A percentile compares a stretch with the other conserved stretches of the same genome.
Evolutionary conservation across 129 eudicot species (phyloP).

Genomic region (Ambrosia artemisiifolia): DNA sequence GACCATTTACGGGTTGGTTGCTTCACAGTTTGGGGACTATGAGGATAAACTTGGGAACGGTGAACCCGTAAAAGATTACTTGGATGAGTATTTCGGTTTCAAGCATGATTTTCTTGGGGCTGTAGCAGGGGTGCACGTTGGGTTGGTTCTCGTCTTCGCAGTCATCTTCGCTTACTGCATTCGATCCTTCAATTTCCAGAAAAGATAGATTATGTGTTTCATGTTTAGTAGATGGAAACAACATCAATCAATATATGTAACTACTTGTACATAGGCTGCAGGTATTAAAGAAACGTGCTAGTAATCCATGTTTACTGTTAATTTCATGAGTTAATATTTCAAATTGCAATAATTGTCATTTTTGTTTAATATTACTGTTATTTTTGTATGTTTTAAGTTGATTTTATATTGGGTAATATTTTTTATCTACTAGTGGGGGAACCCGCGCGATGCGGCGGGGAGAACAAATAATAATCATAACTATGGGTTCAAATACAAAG

Average conservation of each 20-base stretch:
- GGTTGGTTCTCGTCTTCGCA: constrained; percentile 29
- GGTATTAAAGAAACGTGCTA: too few species aligned
- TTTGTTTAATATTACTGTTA: too few species aligned
- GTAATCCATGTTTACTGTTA: too few species aligned
- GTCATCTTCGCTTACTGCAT: constrained; percentile 38
- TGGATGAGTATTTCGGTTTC: constrained; percentile 35
- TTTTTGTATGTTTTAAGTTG: too few species aligned
- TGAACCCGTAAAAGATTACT: constrained; percentile 18
- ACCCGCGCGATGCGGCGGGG: too few species aligned
- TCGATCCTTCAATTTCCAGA: constrained; percentile 41
- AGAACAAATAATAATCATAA: too few species aligned
- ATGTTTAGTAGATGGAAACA: neutral
- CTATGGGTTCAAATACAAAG: too few species aligned
- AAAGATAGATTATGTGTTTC: constrained; percentile 18
- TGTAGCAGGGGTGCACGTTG: constrained; percentile 28
- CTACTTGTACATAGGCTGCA: neutral
- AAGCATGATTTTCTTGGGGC: constrained; percentile 31
- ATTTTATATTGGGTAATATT: too few species aligned
- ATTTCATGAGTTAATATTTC: too few species aligned
- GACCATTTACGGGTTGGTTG: constrained; percentile 47
- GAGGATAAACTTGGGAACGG: neutral
- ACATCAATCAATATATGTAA: neutral
- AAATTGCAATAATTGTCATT: too few species aligned
- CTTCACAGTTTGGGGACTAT: constrained; percentile 45
- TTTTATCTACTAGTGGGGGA: too few species aligned